Conservation (phyloP, 2,329 filamentous ascomycete species). For the Thielaviopsis musarum region DNA sequence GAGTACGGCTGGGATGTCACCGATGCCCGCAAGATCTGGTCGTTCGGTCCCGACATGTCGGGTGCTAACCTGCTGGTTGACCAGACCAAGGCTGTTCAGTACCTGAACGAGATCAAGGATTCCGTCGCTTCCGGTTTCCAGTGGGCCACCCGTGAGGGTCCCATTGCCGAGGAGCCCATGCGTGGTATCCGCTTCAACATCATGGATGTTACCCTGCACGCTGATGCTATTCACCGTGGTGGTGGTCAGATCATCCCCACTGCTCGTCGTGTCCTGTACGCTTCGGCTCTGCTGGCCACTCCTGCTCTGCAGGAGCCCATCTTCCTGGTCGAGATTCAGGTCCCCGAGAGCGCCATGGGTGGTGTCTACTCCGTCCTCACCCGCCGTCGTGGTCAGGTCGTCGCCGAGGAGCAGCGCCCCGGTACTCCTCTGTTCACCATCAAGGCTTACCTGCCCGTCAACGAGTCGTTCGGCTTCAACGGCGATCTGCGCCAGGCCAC, state of each 20-base stretch:
- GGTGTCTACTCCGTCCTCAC: conserved; percentile 99
- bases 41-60: conserved; percentile 93
- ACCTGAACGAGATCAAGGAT: conserved; percentile 99
- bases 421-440: conserved; percentile 98
- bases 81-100: conserved; percentile 99
- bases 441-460: conserved; percentile 92
- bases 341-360: conserved; percentile 96
- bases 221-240: conserved; percentile 99
- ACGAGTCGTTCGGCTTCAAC: conserved; percentile 98
- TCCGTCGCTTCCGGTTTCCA: conserved; percentile 99
- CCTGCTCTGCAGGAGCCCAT: conserved; percentile 90
- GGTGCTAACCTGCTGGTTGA: conserved; percentile 98
- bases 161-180: conserved; percentile 96
- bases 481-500: conserved; percentile 87
- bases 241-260: conserved; percentile 98
- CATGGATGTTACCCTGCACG: conserved; percentile 97
- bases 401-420: conserved; percentile 92
- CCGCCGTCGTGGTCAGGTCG: conserved; percentile 96
- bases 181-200: conserved; percentile 96
- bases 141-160: conserved; percentile 96
- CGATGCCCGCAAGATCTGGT: conserved; percentile 99
- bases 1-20: conserved; percentile 99
- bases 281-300: conserved; percentile 75
- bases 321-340: conserved; percentile 98
- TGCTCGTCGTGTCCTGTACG: conserved; percentile 92